These are phyloP conservation scores for Trematosphaeria pertusa DNA, from an alignment of 2,329 filamentous ascomycete genomes.

Conservation along the genomic window DNA sequence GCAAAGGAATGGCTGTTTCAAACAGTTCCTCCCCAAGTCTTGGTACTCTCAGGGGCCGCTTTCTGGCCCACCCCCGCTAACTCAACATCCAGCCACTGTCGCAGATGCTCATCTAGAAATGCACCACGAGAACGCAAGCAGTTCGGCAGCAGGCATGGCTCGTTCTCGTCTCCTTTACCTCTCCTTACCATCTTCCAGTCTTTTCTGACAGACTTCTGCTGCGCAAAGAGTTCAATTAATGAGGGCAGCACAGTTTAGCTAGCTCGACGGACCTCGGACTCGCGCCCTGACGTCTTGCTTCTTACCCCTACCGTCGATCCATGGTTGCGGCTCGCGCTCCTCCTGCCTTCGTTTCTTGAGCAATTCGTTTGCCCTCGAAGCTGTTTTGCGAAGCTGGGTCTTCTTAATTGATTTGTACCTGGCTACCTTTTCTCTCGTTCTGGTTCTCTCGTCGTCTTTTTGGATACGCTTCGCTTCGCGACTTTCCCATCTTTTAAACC, in stretches of 20 bases:
- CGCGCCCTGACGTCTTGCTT: slow-evolving; percentile 1
- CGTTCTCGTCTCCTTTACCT: neutral
- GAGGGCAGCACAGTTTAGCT: too few relatives aligned
- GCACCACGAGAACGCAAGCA: slow-evolving; percentile 11
- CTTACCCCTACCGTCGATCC: slow-evolving; percentile 7
- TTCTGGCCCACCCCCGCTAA: neutral
- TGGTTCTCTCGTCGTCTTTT: too few relatives aligned
- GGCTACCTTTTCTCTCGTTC: neutral
- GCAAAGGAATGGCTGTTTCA: slow-evolving; percentile 1
- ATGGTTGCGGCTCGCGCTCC: neutral
- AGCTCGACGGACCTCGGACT: slow-evolving; percentile 7
- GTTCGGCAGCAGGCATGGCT: neutral
- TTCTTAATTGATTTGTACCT: slow-evolving; percentile 27
- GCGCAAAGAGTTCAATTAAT: too few relatives aligned
- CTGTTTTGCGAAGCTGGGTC: slow-evolving; percentile 12
- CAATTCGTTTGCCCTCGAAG: neutral
- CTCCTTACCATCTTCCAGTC: too few relatives aligned
- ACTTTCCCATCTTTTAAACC: neutral
- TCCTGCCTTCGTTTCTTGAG: slow-evolving; percentile 1
- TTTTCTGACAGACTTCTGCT: too few relatives aligned
- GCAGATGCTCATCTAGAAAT: slow-evolving; percentile 13
- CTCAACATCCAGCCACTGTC: slow-evolving; percentile 14
- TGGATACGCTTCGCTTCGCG: neutral
- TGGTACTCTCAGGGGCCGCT: neutral
- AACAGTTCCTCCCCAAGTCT: neutral